These are phyloP conservation scores for Closterium sp. DNA, from an alignment of 139 green algal genomes.

Conservation along the genomic window DNA sequence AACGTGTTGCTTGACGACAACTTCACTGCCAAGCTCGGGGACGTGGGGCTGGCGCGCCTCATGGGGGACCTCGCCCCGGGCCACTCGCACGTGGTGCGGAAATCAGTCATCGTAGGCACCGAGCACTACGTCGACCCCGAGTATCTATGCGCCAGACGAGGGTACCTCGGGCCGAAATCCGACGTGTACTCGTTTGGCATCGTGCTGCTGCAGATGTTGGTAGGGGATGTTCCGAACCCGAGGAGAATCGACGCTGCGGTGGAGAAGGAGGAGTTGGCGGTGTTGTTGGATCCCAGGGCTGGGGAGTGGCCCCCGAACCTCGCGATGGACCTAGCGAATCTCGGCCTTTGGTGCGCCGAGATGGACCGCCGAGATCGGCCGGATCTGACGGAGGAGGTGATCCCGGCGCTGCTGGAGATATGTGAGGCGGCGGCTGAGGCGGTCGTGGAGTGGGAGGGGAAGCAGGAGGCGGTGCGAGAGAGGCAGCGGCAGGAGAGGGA, in stretches of 20 bases:
- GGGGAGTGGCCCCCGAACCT: constrained; percentile 23
- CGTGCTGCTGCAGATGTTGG: constrained; percentile 52
- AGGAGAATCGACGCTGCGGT: constrained; percentile 14
- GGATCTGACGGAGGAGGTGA: constrained; percentile 20
- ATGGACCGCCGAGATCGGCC: constrained; percentile 26
- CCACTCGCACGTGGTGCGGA: constrained; percentile 37
- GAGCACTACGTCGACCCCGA: constrained; percentile 77
- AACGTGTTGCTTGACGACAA: constrained; percentile 65
- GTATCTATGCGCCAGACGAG: constrained; percentile 38
- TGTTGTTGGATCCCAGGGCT: constrained; percentile 15
- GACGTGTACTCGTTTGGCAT: constrained; percentile 60
- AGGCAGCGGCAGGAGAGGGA: background rate
- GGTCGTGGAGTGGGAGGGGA: background rate
- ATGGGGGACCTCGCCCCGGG: constrained; percentile 9
- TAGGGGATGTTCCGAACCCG: constrained; percentile 13
- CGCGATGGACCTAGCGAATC: constrained; percentile 24
- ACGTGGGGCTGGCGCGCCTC: constrained; percentile 63
- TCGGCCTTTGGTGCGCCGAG: constrained; percentile 19
- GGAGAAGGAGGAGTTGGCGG: constrained; percentile 1
- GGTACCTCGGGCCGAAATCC: constrained; percentile 27
- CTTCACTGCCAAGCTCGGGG: constrained; percentile 70
- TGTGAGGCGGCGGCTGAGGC: constrained; percentile 10
- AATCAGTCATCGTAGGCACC: constrained; percentile 47
- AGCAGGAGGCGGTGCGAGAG: background rate
- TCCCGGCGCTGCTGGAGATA: constrained; percentile 18